Evolutionary conservation across 2,329 filamentous ascomycete species (phyloP), one percentile per base, ranked within the genome.

Genomic region (Rutstroemia sp.): DNA sequence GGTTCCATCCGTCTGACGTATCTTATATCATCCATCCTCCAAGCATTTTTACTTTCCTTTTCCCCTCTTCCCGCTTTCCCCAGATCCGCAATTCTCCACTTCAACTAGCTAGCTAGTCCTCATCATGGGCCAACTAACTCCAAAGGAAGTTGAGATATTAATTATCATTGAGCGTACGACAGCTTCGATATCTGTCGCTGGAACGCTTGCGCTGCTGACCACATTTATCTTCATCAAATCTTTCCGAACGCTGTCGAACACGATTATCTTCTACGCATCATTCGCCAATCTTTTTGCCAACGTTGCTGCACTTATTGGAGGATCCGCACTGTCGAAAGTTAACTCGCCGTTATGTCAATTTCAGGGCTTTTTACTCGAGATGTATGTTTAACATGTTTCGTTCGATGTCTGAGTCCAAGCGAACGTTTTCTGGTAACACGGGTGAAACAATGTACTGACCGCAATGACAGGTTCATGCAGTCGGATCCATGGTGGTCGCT

Each of bases 241-340:
- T 4, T 92, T 92, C 67, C 85, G 88, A 65, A 92, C 91, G 64
- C 86, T 88, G 16, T 90, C 92, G 70, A 94, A 94, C 67, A 80
- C 63, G 2, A 72, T 85, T 1, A 77, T 84, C 16, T 83, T 84
- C 67, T 83, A 78, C 64, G 80, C 82, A 2, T 78, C 78, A 1
- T 80, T 78, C 68, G 81, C 80, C 5, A 85, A 85, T 62, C 69
- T 84, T n/a, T 68, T 81, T 57, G 74, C 76, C 27, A 83, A 81
- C 67, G 72, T 80, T 38, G 81, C 77, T 0, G 81, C 80, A 5
- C 67, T 83, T 5, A 79, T 84, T 44, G 78, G 78, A 69, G 75
- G 23, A 73, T 72, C 74, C 3, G 78, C 75, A 2, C 47, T 68
- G 10, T 25, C 42, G 2, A 25, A 60, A 48, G 48, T 58, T 27